Evolutionary conservation across 1,284 basidiomycete genomes (phyloP).

Genomic region (Trametes sp.): DNA sequence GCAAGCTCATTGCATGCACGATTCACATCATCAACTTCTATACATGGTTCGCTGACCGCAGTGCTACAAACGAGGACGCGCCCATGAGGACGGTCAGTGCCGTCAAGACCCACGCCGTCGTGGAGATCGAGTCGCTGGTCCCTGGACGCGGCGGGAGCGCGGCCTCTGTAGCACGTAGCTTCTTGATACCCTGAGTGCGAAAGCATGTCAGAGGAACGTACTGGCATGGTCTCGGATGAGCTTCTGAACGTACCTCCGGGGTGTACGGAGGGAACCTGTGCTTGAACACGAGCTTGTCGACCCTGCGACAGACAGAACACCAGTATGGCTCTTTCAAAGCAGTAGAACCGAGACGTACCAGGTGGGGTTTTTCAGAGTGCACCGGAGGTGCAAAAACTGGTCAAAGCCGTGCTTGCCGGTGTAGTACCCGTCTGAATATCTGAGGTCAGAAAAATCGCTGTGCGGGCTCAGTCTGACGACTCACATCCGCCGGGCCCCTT

Average conservation of each 20-base stretch:
- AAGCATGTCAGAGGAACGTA: background rate
- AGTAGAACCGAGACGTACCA: slow-evolving; percentile 50
- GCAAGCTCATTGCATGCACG: background rate
- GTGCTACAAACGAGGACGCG: slow-evolving; percentile 1
- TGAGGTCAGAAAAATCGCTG: background rate
- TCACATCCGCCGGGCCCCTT: slow-evolving; percentile 74
- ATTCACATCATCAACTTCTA: too few species aligned
- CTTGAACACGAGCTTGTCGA: slow-evolving; percentile 57
- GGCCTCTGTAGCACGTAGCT: background rate
- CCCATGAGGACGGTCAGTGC: background rate
- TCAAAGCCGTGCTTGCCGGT: slow-evolving; percentile 73
- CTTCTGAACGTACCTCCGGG: background rate
- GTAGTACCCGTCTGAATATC: slow-evolving; percentile 63
- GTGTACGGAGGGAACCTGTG: slow-evolving; percentile 73
- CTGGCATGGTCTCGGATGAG: too few species aligned
- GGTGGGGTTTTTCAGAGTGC: slow-evolving; percentile 65
- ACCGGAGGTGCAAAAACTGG: slow-evolving; percentile 72
- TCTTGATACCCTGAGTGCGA: background rate
- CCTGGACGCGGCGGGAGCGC: slow-evolving; percentile 9
- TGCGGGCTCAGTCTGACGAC: too few species aligned
- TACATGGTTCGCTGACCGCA: background rate
- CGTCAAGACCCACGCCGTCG: background rate
- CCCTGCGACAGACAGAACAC: slow-evolving; percentile 47
- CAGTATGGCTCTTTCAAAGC: background rate
- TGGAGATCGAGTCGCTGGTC: background rate